These are phyloP conservation scores for Gossypium turneri DNA, from an alignment of 345 rosid species.

Conservation along the genomic window DNA sequence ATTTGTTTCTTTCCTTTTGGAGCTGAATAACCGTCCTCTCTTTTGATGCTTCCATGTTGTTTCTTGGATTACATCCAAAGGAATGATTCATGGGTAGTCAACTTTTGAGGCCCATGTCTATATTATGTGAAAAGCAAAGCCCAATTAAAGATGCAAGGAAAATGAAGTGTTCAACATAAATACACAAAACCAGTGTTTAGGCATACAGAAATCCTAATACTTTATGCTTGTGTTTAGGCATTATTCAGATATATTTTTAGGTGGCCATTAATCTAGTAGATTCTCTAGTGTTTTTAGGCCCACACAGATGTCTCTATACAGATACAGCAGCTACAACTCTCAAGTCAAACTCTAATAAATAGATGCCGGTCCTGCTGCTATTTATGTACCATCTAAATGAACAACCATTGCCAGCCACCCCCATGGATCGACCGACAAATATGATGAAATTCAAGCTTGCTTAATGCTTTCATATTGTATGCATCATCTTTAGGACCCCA, in stretches of 20 bases:
- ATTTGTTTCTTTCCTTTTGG: not conserved
- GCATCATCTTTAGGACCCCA: not conserved
- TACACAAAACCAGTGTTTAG: not conserved
- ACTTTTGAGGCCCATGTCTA: not conserved
- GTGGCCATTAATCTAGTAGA: not conserved
- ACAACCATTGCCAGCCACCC: not conserved
- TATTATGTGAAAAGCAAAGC: too few species aligned
- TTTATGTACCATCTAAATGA: not conserved
- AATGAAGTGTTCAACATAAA: not conserved
- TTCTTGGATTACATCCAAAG: not conserved
- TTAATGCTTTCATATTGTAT: not conserved
- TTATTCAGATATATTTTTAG: too few species aligned
- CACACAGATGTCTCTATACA: not conserved
- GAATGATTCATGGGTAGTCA: not conserved
- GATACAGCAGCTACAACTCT: not conserved
- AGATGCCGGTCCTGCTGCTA: not conserved
- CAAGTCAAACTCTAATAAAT: not conserved
- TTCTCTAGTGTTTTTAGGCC: not conserved
- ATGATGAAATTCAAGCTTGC: not conserved
- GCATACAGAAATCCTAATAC: too few species aligned
- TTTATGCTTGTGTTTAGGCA: too few species aligned
- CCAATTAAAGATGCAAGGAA: too few species aligned
- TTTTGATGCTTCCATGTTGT: too few species aligned
- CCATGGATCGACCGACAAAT: not conserved
- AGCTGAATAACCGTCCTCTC: not conserved